Evolutionary conservation across 352 stramenopile genomes (phyloP).

Genomic region (Globisporangium nagaii): DNA sequence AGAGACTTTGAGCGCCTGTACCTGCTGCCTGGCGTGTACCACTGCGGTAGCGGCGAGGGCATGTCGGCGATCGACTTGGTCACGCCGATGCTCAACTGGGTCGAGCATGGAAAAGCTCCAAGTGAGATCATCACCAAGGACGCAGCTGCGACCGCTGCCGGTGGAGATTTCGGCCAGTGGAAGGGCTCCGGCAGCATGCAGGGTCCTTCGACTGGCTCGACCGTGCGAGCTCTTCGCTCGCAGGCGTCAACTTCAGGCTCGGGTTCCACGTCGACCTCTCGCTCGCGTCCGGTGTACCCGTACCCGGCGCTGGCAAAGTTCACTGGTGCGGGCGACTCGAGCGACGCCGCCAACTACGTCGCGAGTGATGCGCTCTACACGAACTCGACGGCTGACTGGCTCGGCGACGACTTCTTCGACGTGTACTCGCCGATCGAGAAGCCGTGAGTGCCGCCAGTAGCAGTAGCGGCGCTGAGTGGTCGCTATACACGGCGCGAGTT

Average conservation of each 20-base stretch:
- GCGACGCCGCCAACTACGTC: slow-evolving; percentile 10
- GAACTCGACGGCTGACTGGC: slow-evolving; percentile 1
- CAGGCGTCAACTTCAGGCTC: neutral
- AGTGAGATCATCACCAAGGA: slow-evolving; percentile 22
- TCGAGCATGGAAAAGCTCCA: slow-evolving; percentile 24
- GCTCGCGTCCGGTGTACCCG: slow-evolving; percentile 12
- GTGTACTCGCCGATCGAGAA: slow-evolving; percentile 3
- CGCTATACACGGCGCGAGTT: no score
- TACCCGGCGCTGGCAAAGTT: slow-evolving; percentile 9
- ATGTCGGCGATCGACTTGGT: slow-evolving; percentile 34
- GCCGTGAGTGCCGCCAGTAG: no score
- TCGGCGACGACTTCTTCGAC: slow-evolving; percentile 12
- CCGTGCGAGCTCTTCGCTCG: neutral
- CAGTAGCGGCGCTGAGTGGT: no score
- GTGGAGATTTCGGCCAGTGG: slow-evolving; percentile 4
- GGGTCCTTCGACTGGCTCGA: neutral
- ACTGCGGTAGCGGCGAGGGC: slow-evolving; percentile 34
- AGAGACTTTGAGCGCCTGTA: slow-evolving; percentile 38
- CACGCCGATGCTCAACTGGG: slow-evolving; percentile 38
- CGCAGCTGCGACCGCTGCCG: neutral
- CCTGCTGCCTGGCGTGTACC: slow-evolving; percentile 37
- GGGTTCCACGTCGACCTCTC: neutral
- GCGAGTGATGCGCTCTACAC: slow-evolving; percentile 3
- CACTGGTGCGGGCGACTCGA: slow-evolving; percentile 5
- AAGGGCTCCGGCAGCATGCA: neutral